Percentiles rank a stretch among this genome's conserved stretches.
phyloP scores from a whole-genome alignment of 805 yeast genomes.

The Yarrowia sp. region DNA sequence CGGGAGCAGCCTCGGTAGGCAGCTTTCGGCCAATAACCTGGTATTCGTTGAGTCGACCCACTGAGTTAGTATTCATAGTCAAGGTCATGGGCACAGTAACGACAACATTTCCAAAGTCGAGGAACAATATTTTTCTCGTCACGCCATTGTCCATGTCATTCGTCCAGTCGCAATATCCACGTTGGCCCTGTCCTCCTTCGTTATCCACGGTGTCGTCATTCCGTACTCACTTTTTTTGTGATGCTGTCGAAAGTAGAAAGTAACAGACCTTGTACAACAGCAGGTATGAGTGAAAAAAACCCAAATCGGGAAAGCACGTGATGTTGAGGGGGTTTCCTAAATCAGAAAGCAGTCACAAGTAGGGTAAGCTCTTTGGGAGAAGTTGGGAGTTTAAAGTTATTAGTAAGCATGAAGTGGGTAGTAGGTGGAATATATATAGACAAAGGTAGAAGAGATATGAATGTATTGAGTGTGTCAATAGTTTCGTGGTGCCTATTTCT shows the following conservation, averaged over 20 bases:
- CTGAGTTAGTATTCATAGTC: conserved; percentile 48
- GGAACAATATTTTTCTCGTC: too few relatives aligned
- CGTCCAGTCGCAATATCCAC: background rate
- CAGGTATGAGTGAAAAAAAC: conserved; percentile 38
- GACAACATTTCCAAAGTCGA: too few relatives aligned
- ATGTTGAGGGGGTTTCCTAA: conserved; percentile 38
- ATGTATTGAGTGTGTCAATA: too few relatives aligned
- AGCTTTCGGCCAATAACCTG: conserved; percentile 99
- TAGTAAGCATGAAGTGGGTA: background rate
- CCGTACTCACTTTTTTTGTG: conserved; percentile 39
- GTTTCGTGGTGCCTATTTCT: too few relatives aligned
- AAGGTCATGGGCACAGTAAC: too few relatives aligned
- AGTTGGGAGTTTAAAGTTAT: background rate
- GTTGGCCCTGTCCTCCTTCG: background rate
- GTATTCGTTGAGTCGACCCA: conserved; percentile 98
- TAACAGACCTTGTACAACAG: conserved; percentile 36
- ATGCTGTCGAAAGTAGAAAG: conserved; percentile 39
- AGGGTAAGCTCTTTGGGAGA: conserved; percentile 32
- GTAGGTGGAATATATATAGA: too few relatives aligned
- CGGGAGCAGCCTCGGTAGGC: conserved; percentile 98
- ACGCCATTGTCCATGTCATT: background rate
- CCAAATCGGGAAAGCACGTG: conserved; percentile 37
- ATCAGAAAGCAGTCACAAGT: conserved; percentile 39
- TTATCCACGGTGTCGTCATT: background rate
- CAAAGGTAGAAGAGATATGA: too few relatives aligned